phyloP scores from a whole-genome alignment of 2,329 filamentous ascomycete species.

The Malbranchea zuffiana region DNA sequence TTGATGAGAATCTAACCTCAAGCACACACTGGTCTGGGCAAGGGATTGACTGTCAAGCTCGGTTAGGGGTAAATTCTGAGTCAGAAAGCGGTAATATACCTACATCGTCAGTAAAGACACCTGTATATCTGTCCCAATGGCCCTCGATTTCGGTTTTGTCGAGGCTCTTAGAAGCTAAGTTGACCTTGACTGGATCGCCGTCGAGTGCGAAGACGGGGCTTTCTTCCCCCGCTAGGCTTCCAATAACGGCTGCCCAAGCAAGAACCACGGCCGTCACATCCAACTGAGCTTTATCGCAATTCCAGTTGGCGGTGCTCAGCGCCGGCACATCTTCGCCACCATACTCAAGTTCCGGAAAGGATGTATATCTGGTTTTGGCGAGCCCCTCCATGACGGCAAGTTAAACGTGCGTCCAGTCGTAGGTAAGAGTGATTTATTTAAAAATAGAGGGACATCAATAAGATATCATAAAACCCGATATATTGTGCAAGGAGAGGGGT shows the following conservation, averaged over 20 bases:
- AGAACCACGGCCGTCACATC: constrained; percentile 10
- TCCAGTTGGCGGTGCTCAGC: constrained; percentile 9
- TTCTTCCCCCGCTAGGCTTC: constrained; percentile 24
- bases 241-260: constrained; percentile 24
- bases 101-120: constrained; percentile 18
- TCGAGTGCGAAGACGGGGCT: constrained; percentile 24
- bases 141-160: constrained; percentile 15
- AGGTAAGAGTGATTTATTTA: too few relatives aligned
- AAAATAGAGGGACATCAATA: too few relatives aligned
- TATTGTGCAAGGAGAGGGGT: too few relatives aligned
- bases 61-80: too few relatives aligned
- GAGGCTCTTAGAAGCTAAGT: constrained; percentile 17
- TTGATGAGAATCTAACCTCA: constrained; percentile 18
- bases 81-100: constrained; percentile 9
- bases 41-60: constrained; percentile 2
- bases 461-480: too few relatives aligned
- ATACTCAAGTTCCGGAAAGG: constrained; percentile 16
- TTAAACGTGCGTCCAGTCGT: too few relatives aligned
- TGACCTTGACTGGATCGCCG: constrained; percentile 20
- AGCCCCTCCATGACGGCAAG: constrained; percentile 1
- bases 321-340: constrained; percentile 5
- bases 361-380: constrained; percentile 10
- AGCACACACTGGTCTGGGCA: constrained; percentile 15
- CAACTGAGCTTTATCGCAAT: constrained; percentile 3
- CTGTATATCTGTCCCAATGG: constrained; percentile 16